Percentiles rank a stretch among this genome's conserved stretches.
Conservation (phyloP, 768 basidiomycete genomes). For the Candolleomyces aberdarensis region DNA sequence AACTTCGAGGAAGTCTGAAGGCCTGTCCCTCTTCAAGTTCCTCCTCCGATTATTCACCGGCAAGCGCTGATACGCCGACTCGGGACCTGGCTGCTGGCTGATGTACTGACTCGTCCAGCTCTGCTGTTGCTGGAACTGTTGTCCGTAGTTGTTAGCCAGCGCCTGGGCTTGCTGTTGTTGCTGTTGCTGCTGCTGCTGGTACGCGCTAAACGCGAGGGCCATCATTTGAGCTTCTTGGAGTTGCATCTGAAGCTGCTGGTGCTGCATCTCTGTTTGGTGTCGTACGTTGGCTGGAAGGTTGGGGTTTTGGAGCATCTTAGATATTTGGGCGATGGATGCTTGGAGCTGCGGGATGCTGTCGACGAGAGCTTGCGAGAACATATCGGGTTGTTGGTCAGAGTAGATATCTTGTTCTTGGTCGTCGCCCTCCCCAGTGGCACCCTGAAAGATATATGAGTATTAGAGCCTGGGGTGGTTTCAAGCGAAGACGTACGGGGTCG, state of each 20-base stretch:
- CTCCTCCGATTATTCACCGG: slow-evolving; percentile 80
- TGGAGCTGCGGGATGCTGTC: slow-evolving; percentile 80
- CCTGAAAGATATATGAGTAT: neutral
- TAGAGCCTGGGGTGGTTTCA: neutral
- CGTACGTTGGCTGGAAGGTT: slow-evolving; percentile 69
- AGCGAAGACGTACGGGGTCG: too few relatives aligned
- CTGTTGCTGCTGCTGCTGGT: slow-evolving; percentile 29
- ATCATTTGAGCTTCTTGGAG: slow-evolving; percentile 78
- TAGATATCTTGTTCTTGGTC: slow-evolving; percentile 62
- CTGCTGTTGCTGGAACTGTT: slow-evolving; percentile 38
- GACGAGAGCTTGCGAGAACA: slow-evolving; percentile 64
- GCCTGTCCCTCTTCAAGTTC: slow-evolving; percentile 76
- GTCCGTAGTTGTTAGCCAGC: slow-evolving; percentile 10
- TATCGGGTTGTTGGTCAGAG: slow-evolving; percentile 65
- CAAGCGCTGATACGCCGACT: slow-evolving; percentile 84
- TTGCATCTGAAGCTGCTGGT: slow-evolving; percentile 76
- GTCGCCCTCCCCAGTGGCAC: neutral
- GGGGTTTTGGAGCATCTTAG: slow-evolving; percentile 76
- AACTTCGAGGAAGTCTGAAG: slow-evolving; percentile 81
- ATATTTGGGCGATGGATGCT: slow-evolving; percentile 80
- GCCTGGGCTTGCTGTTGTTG: slow-evolving; percentile 14
- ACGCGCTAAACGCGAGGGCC: slow-evolving; percentile 56
- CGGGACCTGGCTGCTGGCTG: slow-evolving; percentile 66
- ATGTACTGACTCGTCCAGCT: slow-evolving; percentile 45
- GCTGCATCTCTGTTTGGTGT: slow-evolving; percentile 79